phyloP scores from a whole-genome alignment of 352 stramenopile species.

The Globisporangium apiculatum region DNA sequence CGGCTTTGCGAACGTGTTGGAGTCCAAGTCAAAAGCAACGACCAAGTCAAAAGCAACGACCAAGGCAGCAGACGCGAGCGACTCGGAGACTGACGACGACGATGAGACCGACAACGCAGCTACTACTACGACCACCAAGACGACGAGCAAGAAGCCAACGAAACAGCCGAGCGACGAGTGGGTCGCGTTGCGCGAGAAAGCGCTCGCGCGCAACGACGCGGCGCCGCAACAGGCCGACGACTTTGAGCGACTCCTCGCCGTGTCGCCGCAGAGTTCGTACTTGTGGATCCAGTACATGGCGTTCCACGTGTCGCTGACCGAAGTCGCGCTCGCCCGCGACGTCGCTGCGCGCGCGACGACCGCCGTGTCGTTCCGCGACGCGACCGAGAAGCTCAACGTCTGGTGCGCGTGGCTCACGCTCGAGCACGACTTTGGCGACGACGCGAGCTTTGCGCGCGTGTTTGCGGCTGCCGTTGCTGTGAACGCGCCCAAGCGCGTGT shows the following conservation, averaged over 20 bases:
- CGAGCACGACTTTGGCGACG: slow-evolving; percentile 94
- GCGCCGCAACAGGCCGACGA: slow-evolving; percentile 90
- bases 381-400: slow-evolving; percentile 97
- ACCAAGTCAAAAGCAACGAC: not conserved
- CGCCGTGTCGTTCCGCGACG: slow-evolving; percentile 92
- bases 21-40: slow-evolving; percentile 13
- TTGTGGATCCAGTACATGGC: slow-evolving; percentile 98
- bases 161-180: slow-evolving; percentile 91
- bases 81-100: slow-evolving; percentile 23
- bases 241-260: slow-evolving; percentile 93
- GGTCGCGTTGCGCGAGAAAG: slow-evolving; percentile 91
- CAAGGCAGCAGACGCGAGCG: slow-evolving; percentile 2
- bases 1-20: slow-evolving; percentile 71
- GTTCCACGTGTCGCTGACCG: slow-evolving; percentile 93
- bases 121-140: slow-evolving; percentile 51
- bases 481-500: slow-evolving; percentile 95
- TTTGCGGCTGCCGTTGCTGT: slow-evolving; percentile 90
- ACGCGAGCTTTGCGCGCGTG: slow-evolving; percentile 85
- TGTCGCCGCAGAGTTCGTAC: slow-evolving; percentile 93
- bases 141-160: slow-evolving; percentile 63
- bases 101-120: slow-evolving; percentile 32
- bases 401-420: slow-evolving; percentile 95
- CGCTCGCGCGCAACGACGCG: slow-evolving; percentile 89
- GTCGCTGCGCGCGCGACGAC: slow-evolving; percentile 91
- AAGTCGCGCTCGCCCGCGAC: slow-evolving; percentile 89